Conservation (phyloP, 2,329 filamentous ascomycete genomes). For the Colletotrichum neosansevieriae region DNA sequence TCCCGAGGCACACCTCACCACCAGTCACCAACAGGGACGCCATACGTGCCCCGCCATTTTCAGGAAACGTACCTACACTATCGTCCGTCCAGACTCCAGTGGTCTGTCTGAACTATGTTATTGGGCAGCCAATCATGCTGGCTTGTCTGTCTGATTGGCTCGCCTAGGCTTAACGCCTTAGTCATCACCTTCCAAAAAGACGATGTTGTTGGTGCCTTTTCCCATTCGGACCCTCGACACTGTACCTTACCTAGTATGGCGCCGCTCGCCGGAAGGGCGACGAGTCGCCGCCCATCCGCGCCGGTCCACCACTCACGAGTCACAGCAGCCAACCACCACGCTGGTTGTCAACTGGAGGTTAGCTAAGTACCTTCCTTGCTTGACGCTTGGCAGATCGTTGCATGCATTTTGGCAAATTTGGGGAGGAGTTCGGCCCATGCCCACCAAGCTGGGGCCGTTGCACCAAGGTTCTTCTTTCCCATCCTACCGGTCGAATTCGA, state of each 20-base stretch:
- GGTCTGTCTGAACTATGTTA: background rate
- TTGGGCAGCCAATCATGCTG: background rate
- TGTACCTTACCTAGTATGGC: too few relatives aligned
- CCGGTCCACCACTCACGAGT: constrained; percentile 17
- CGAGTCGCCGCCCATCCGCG: constrained; percentile 19
- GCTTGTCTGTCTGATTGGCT: constrained; percentile 19
- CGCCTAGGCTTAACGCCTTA: constrained; percentile 13
- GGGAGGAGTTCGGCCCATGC: constrained; percentile 3
- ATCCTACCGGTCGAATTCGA: constrained; percentile 8
- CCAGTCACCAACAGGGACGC: background rate
- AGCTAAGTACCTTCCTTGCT: too few relatives aligned
- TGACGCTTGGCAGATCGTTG: constrained; percentile 25
- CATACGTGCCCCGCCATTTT: constrained; percentile 6
- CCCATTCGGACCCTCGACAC: background rate
- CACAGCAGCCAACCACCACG: constrained; percentile 12
- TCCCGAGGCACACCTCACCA: background rate
- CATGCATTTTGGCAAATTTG: constrained; percentile 28
- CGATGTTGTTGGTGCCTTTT: constrained; percentile 7
- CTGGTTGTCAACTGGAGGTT: background rate
- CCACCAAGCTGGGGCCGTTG: constrained; percentile 3
- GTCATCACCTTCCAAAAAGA: background rate
- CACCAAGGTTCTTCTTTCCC: background rate
- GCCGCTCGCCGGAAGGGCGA: constrained; percentile 16
- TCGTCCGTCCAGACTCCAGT: background rate
- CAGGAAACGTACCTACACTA: background rate